Evolutionary conservation across 805 yeast species (phyloP).

Genomic region (Ogataea trehalophila): DNA sequence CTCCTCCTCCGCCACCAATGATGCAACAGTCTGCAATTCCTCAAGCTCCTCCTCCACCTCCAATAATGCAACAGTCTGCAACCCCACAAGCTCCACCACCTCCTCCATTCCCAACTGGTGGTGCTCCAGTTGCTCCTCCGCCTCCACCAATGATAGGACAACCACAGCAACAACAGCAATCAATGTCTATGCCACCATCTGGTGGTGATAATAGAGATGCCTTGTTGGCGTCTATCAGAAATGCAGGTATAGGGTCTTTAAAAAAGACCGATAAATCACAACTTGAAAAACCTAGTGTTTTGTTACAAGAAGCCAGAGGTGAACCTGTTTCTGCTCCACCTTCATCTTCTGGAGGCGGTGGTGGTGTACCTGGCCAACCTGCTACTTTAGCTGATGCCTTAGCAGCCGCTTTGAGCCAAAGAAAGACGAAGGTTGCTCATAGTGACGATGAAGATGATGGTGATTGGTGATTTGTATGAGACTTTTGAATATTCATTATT

Average conservation of each 20-base stretch:
- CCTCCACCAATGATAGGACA: constrained; percentile 27
- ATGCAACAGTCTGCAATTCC: constrained; percentile 21
- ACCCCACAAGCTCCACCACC: constrained; percentile 20
- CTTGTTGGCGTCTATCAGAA: constrained; percentile 77
- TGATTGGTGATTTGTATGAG: constrained; percentile 48
- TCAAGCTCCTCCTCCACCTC: constrained; percentile 18
- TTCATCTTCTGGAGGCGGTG: constrained; percentile 30
- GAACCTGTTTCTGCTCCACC: constrained; percentile 38
- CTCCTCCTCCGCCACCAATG: constrained; percentile 27
- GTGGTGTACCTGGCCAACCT: constrained; percentile 41
- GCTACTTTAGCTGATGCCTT: constrained; percentile 79
- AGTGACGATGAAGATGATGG: constrained; percentile 84
- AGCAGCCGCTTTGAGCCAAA: constrained; percentile 75
- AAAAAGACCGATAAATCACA: constrained; percentile 79
- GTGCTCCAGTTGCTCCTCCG: constrained; percentile 30
- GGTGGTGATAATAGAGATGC: constrained; percentile 72
- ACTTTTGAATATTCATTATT: constrained; percentile 1
- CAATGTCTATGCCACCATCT: constrained; percentile 30
- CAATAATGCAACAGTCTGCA: constrained; percentile 7
- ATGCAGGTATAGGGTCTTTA: constrained; percentile 67
- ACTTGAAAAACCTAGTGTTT: constrained; percentile 70
- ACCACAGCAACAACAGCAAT: constrained; percentile 32
- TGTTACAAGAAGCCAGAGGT: constrained; percentile 69
- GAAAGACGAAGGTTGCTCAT: constrained; percentile 76
- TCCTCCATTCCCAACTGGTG: constrained; percentile 27